Evolutionary conservation across 176 grass and related monocot species (phyloP).

Genomic region (Carex myosuroides): DNA sequence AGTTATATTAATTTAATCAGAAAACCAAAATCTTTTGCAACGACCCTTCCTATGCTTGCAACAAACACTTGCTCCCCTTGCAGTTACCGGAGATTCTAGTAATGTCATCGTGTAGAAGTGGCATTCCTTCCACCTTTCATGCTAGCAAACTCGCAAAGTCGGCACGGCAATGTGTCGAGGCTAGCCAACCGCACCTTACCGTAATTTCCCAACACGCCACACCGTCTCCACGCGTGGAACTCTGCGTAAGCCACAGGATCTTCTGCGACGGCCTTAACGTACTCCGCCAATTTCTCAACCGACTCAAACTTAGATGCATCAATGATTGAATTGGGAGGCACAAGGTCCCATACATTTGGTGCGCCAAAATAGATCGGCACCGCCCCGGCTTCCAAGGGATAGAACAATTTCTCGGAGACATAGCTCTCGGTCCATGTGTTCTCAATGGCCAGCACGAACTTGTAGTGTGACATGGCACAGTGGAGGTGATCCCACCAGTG

Average conservation of each 20-base stretch:
- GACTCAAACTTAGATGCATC: conserved; percentile 36
- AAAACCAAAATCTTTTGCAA: too few species aligned
- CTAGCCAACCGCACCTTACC: conserved; percentile 24
- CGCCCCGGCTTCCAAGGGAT: conserved; percentile 31
- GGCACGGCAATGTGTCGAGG: conserved; percentile 30
- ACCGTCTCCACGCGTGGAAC: conserved; percentile 43
- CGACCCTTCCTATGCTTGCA: too few species aligned
- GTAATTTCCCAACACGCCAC: conserved; percentile 40
- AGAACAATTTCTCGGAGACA: conserved; percentile 41
- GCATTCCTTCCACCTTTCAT: conserved; percentile 34
- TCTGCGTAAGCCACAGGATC: conserved; percentile 41
- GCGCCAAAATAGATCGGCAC: conserved; percentile 47
- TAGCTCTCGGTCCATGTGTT: conserved; percentile 37
- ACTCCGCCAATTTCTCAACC: conserved; percentile 18
- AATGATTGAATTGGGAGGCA: conserved; percentile 45
- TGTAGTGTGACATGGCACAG: conserved; percentile 35
- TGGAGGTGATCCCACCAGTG: conserved; percentile 47
- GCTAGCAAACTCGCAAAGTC: conserved; percentile 31
- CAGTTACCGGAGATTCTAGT: too few species aligned
- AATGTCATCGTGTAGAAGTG: neutral
- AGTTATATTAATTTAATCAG: too few species aligned
- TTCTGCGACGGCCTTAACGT: conserved; percentile 33
- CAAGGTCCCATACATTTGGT: conserved; percentile 31
- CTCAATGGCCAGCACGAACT: conserved; percentile 47
- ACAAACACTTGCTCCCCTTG: too few species aligned